phyloP scores from a whole-genome alignment of 164 flowering plant species.

The Taxillus chinensis region DNA sequence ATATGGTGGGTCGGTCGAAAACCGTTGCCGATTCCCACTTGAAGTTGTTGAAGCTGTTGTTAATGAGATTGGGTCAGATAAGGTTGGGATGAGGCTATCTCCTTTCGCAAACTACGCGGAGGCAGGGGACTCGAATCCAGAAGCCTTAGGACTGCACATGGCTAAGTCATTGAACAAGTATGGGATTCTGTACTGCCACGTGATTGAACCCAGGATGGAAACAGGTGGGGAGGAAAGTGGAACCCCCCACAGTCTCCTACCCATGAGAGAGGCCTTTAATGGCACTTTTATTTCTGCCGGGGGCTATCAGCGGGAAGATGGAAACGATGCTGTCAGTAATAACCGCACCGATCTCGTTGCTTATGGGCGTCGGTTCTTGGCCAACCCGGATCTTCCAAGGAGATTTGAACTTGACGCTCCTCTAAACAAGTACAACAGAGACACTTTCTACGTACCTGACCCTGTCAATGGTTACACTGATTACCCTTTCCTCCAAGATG shows the following conservation, averaged over 20 bases:
- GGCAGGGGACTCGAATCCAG: constrained; percentile 1
- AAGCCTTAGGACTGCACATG: not conserved
- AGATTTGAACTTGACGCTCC: not conserved
- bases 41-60: constrained; percentile 1
- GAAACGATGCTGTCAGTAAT: not conserved
- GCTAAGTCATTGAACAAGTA: not conserved
- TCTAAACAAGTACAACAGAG: not conserved
- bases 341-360: constrained; percentile 1
- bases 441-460: not conserved
- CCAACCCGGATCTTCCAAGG: not conserved
- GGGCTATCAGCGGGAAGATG: not conserved
- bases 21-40: not conserved
- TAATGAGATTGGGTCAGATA: constrained; percentile 2
- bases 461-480: constrained; percentile 2
- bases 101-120: not conserved
- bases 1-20: constrained; percentile 1
- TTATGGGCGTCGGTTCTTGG: constrained; percentile 3
- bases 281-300: constrained; percentile 1
- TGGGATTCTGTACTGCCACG: not conserved
- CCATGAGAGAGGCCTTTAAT: not conserved
- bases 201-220: constrained; percentile 1
- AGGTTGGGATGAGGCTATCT: not conserved
- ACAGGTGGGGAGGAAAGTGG: not conserved
- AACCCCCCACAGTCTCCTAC: not conserved
- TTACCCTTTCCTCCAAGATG: not conserved